Percentiles rank a stretch among this genome's conserved stretches.
phyloP scores from a whole-genome alignment of 2,329 filamentous ascomycete species.

The Penicillium sp. region DNA sequence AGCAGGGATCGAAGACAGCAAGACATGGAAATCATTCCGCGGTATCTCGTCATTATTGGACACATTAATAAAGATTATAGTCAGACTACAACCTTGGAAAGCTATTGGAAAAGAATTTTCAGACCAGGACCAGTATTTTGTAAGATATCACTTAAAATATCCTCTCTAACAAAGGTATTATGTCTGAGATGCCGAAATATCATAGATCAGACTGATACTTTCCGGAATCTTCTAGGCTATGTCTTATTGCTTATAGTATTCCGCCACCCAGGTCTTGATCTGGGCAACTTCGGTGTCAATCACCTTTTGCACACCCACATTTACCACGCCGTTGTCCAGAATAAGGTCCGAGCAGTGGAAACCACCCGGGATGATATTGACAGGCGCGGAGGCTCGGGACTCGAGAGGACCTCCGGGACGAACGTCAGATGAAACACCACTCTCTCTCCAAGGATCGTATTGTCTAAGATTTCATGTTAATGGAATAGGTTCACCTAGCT shows the following conservation, averaged over 20 bases:
- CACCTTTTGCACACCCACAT: conserved; percentile 50
- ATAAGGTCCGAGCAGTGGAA: conserved; percentile 59
- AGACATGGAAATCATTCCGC: background rate
- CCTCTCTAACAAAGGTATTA: background rate
- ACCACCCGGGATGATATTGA: conserved; percentile 54
- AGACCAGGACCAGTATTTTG: background rate
- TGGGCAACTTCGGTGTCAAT: conserved; percentile 52
- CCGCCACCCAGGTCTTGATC: conserved; percentile 55
- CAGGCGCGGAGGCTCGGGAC: conserved; percentile 49
- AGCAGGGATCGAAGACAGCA: background rate
- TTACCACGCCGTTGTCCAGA: conserved; percentile 47
- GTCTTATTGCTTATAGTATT: conserved; percentile 36
- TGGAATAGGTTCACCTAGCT: background rate
- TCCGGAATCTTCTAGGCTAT: background rate
- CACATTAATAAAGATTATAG: background rate
- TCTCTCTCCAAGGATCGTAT: conserved; percentile 61
- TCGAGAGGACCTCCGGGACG: conserved; percentile 56
- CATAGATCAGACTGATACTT: background rate
- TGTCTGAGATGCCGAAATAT: background rate
- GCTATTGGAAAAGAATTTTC: background rate
- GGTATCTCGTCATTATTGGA: background rate
- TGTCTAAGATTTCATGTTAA: conserved; percentile 33
- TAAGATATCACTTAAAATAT: background rate
- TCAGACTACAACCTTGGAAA: background rate
- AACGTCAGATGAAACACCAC: conserved; percentile 53